A percentile compares a stretch with the other conserved stretches of the same genome.
These are phyloP conservation scores for Psilocybe tampanensis DNA, from an alignment of 768 basidiomycete genomes.

Conservation along the genomic window DNA sequence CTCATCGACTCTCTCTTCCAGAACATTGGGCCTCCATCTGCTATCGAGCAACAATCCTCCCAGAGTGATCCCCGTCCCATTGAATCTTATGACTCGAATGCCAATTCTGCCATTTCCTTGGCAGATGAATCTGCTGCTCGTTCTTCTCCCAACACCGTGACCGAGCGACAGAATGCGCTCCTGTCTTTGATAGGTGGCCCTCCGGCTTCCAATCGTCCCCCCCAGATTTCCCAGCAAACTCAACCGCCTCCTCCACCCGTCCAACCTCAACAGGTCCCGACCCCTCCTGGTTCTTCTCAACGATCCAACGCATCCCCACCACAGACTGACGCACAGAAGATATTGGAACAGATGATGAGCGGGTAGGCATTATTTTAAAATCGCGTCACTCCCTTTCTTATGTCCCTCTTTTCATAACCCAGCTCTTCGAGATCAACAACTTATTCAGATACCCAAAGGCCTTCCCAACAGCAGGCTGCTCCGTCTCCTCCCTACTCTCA, in stretches of 20 bases:
- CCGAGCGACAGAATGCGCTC: slow-evolving; percentile 76
- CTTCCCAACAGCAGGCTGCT: slow-evolving; percentile 33
- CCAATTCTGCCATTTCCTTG: slow-evolving; percentile 46
- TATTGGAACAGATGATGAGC: slow-evolving; percentile 81
- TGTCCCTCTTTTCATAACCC: slow-evolving; percentile 21
- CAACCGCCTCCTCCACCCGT: slow-evolving; percentile 12
- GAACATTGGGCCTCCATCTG: slow-evolving; percentile 22
- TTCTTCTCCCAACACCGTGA: slow-evolving; percentile 40
- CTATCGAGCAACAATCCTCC: slow-evolving; percentile 37
- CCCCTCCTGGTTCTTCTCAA: slow-evolving; percentile 65
- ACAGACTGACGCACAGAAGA: slow-evolving; percentile 68
- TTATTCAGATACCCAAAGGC: slow-evolving; percentile 51
- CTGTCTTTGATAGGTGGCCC: slow-evolving; percentile 62
- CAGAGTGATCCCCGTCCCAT: slow-evolving; percentile 13
- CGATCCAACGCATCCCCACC: slow-evolving; percentile 58
- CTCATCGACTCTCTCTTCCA: slow-evolving; percentile 62
- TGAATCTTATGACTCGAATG: slow-evolving; percentile 32
- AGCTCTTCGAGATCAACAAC: slow-evolving; percentile 47
- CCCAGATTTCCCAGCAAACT: slow-evolving; percentile 23
- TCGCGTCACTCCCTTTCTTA: slow-evolving; percentile 23
- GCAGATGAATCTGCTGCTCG: slow-evolving; percentile 47
- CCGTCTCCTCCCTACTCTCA: slow-evolving; percentile 55
- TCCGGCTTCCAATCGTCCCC: slow-evolving; percentile 27
- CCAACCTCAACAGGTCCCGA: slow-evolving; percentile 60
- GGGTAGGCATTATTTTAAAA: slow-evolving; percentile 53